Evolutionary conservation across 116 monocot species (phyloP).

Genomic region (Iris pallida): DNA sequence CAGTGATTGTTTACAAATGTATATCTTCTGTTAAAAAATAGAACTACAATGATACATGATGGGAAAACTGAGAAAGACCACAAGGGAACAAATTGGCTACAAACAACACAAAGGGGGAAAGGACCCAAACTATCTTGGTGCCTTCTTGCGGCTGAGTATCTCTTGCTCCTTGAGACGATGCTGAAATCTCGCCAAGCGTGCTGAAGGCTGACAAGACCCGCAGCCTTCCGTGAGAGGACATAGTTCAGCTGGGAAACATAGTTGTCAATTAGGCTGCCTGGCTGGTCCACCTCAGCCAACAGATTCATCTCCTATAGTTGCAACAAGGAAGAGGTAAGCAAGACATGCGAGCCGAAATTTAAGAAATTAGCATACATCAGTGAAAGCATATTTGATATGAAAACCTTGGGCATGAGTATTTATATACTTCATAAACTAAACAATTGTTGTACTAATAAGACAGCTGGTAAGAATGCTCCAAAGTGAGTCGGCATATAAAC

Average conservation of each 20-base stretch:
- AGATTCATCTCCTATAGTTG: conserved; percentile 81
- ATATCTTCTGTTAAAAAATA: no score
- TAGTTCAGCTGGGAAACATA: conserved; percentile 73
- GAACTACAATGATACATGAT: no score
- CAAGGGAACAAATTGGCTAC: no score
- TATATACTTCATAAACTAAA: not conserved
- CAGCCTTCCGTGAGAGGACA: conserved; percentile 85
- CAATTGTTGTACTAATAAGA: not conserved
- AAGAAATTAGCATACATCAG: not conserved
- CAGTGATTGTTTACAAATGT: no score
- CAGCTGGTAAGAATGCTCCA: not conserved
- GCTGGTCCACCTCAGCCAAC: conserved; percentile 79
- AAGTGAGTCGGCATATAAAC: no score
- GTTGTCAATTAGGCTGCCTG: conserved; percentile 80
- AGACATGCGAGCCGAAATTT: not conserved
- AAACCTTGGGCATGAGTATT: not conserved
- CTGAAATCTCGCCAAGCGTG: conserved; percentile 76
- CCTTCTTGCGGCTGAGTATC: conserved; percentile 73
- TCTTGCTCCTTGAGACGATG: conserved; percentile 89
- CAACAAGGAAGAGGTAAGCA: not conserved
- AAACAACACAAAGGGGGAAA: not conserved
- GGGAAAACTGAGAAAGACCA: no score
- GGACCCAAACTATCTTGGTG: conserved; percentile 26
- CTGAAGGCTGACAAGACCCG: conserved; percentile 87
- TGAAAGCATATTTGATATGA: not conserved